Conservation (phyloP, 805 yeast genomes). For the Kuraishia hungarica region DNA sequence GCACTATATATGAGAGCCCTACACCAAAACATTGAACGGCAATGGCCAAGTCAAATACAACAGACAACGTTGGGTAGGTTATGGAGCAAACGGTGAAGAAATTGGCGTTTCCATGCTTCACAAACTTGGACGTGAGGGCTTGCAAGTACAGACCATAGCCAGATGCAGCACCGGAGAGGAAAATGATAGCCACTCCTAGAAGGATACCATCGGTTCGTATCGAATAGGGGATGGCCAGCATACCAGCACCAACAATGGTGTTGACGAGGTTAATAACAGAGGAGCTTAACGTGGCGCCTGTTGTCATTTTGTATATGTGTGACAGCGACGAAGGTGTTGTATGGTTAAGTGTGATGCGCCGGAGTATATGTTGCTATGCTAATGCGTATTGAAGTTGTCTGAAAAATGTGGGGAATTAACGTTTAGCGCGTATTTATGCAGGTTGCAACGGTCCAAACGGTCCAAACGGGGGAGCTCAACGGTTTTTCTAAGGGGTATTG, state of each 20-base stretch:
- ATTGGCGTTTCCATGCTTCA: slow-evolving; percentile 54
- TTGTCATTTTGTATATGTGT: background rate
- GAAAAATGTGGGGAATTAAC: background rate
- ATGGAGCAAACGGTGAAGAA: slow-evolving; percentile 64
- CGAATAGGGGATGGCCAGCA: slow-evolving; percentile 68
- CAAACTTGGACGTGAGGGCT: slow-evolving; percentile 45
- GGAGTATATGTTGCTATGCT: background rate
- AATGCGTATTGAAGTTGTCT: background rate
- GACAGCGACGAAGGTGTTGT: background rate
- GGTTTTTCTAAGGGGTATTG: too few species aligned
- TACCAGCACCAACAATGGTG: slow-evolving; percentile 77
- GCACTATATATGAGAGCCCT: slow-evolving; percentile 59
- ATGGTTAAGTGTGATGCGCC: background rate
- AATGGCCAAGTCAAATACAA: slow-evolving; percentile 69
- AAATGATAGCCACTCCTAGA: slow-evolving; percentile 44
- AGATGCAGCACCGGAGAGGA: slow-evolving; percentile 58
- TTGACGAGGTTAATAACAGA: slow-evolving; percentile 62
- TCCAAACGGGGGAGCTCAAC: too few species aligned
- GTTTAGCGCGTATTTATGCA: background rate
- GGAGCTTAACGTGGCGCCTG: slow-evolving; percentile 42
- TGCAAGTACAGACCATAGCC: slow-evolving; percentile 62
- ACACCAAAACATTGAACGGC: slow-evolving; percentile 77
- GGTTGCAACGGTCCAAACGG: too few species aligned
- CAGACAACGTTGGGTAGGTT: slow-evolving; percentile 62
- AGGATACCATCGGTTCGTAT: slow-evolving; percentile 59